A percentile compares a stretch with the other conserved stretches of the same genome.
Evolutionary conservation across 2,329 filamentous ascomycete genomes (phyloP).

Genomic region (Sporothrix brasiliensis): DNA sequence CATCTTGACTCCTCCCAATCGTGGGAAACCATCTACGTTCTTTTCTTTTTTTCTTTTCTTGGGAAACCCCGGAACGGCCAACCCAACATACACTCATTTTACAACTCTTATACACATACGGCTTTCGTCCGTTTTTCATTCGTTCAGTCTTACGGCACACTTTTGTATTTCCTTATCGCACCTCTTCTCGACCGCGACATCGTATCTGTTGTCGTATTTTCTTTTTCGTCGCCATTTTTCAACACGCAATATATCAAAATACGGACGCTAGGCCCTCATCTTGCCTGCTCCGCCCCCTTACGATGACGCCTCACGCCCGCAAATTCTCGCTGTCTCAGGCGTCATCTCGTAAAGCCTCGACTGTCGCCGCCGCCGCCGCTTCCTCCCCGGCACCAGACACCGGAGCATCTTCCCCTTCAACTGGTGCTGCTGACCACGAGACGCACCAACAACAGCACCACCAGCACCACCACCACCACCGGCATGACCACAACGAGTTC

Average conservation of each 20-base stretch:
- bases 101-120: background rate
- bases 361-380: constrained; percentile 16
- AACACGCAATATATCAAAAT: constrained; percentile 1
- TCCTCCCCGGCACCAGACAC: background rate
- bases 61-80: background rate
- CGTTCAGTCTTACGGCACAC: background rate
- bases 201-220: constrained; percentile 13
- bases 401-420: background rate
- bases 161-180: background rate
- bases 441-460: constrained; percentile 38
- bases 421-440: constrained; percentile 33
- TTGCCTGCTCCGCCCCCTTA: constrained; percentile 43
- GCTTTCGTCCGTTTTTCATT: constrained; percentile 15
- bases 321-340: constrained; percentile 55
- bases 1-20: constrained; percentile 10
- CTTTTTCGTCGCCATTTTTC: background rate
- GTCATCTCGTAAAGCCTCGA: constrained; percentile 44
- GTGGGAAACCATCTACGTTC: constrained; percentile 19
- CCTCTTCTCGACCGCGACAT: background rate
- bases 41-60: background rate
- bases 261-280: constrained; percentile 36
- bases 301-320: constrained; percentile 51
- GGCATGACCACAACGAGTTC: constrained; percentile 37
- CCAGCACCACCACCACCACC: constrained; percentile 38
- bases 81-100: constrained; percentile 1